Evolutionary conservation across 2,329 filamentous ascomycete species (phyloP), one percentile per base, ranked within the genome.

Genomic region (Apiospora arundinis): DNA sequence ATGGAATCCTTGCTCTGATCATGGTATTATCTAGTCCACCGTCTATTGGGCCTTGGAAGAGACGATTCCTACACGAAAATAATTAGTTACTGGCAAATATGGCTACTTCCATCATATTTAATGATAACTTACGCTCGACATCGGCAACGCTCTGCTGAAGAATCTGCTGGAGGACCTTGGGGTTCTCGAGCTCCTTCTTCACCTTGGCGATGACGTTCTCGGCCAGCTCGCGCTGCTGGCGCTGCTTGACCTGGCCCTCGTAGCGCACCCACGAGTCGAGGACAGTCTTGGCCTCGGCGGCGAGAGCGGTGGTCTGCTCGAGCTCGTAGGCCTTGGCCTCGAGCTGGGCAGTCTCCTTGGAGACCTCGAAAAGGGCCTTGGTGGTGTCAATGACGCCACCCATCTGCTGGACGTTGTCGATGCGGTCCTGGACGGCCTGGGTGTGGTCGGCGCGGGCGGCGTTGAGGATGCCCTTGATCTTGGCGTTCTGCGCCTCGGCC

Each of bases 181-280:
- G 96, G 90, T 93, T 98, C 90, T 98, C 94, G 72, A 99, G 91
- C 90, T 98, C 95, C 91, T 98, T 98, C 85, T 93, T 92, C 82
- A 98, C 96, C 91, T 98, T 99, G 88, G 93, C 91, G 81, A 99
- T 98, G 85, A 99, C 89, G 84, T 87, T 91, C 82, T 97, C 92
- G 75, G 96, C 94, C 76, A 99, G 91, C 90, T 99, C 96, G 85
- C 90, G 92, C 90, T 99, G 96, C 89, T 99, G 95, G 84, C 96
- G 93, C 88, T 95, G 93, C 93, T 98, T 99, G 82, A 99, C 95
- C 89, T 98, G 96, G 79, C 93, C 88, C 89, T 99, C 96, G 85
- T 99, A 99, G 83, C 96, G 93, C 76, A 98, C 95, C 97, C 96
- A 99, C 72, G 95, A 98, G 84, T 99, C 96, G 76, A 99, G 92